Evolutionary conservation across 1,284 basidiomycete genomes (phyloP).

Genomic region (Schizophyllum commune): DNA sequence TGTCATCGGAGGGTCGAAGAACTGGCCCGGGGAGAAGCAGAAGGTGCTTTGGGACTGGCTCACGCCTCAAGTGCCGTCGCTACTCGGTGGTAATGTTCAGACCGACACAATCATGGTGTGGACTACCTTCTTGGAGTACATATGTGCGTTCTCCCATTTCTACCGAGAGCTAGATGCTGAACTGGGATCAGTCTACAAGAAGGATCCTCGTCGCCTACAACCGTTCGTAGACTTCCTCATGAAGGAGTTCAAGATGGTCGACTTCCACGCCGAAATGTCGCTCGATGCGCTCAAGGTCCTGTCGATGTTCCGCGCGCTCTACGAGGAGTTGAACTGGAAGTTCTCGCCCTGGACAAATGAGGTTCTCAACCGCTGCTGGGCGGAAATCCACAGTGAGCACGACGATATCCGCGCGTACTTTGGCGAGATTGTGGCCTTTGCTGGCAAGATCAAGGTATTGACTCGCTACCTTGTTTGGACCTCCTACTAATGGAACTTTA

Average conservation of each 20-base stretch:
- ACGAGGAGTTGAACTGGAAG: constrained; percentile 71
- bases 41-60: constrained; percentile 79
- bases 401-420: constrained; percentile 74
- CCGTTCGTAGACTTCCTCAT: constrained; percentile 73
- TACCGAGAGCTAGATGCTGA: not conserved
- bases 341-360: constrained; percentile 72
- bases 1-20: constrained; percentile 74
- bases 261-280: constrained; percentile 71
- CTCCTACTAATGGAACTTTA: constrained; percentile 32
- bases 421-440: constrained; percentile 66
- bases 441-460: constrained; percentile 65
- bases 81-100: constrained; percentile 61
- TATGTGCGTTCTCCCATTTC: constrained; percentile 18
- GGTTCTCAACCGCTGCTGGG: constrained; percentile 63
- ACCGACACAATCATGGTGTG: constrained; percentile 61
- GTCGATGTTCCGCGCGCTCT: constrained; percentile 56
- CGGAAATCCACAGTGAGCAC: constrained; percentile 67
- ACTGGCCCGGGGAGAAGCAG: constrained; percentile 77
- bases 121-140: constrained; percentile 59
- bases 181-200: constrained; percentile 46
- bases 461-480: constrained; percentile 34
- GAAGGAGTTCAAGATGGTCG: constrained; percentile 50
- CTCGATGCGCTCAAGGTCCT: constrained; percentile 63
- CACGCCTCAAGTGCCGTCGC: constrained; percentile 54
- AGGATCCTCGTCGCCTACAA: constrained; percentile 80